A percentile compares a stretch with the other conserved stretches of the same genome.
These are phyloP conservation scores for Trichoderma atrobrunneum DNA, from an alignment of 2,329 filamentous ascomycete species.

Conservation along the genomic window DNA sequence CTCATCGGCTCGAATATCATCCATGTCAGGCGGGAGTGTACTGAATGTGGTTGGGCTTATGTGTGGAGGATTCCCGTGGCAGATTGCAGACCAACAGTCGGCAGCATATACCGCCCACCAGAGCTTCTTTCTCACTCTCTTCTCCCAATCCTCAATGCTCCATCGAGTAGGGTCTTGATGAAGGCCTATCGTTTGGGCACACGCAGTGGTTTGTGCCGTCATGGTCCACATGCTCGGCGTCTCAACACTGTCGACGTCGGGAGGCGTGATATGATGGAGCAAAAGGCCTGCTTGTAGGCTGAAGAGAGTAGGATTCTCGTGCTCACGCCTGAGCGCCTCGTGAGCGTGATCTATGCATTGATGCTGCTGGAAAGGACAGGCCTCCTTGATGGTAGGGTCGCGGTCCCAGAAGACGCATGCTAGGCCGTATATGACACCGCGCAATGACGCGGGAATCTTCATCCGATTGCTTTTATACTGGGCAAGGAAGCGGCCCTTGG, in stretches of 20 bases:
- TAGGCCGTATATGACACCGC: constrained; percentile 45
- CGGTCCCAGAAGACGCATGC: constrained; percentile 43
- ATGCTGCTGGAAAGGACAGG: constrained; percentile 40
- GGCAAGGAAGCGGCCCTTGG: constrained; percentile 43
- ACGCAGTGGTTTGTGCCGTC: constrained; percentile 42
- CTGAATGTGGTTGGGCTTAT: constrained; percentile 41
- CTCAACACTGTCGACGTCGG: constrained; percentile 45
- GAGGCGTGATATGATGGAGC: constrained; percentile 44
- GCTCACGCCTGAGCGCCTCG: constrained; percentile 42
- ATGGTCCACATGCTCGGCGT: constrained; percentile 45
- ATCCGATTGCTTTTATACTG: constrained; percentile 38
- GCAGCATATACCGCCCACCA: constrained; percentile 45
- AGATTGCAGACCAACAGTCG: constrained; percentile 46
- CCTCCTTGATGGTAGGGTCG: constrained; percentile 31
- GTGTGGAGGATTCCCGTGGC: constrained; percentile 47
- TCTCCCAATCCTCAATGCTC: constrained; percentile 43
- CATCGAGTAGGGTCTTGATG: constrained; percentile 43
- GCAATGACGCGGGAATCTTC: constrained; percentile 43
- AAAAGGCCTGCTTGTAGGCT: constrained; percentile 47
- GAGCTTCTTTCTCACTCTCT: constrained; percentile 41
- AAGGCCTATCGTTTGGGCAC: constrained; percentile 46
- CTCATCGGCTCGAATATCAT: constrained; percentile 44
- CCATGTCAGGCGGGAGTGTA: constrained; percentile 38
- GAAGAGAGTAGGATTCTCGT: constrained; percentile 46
- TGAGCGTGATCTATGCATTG: constrained; percentile 42